Evolutionary conservation across 495 filamentous ascomycete genomes (phyloP), one percentile per base, ranked within the genome.

Genomic region (Xylaria bambusicola): DNA sequence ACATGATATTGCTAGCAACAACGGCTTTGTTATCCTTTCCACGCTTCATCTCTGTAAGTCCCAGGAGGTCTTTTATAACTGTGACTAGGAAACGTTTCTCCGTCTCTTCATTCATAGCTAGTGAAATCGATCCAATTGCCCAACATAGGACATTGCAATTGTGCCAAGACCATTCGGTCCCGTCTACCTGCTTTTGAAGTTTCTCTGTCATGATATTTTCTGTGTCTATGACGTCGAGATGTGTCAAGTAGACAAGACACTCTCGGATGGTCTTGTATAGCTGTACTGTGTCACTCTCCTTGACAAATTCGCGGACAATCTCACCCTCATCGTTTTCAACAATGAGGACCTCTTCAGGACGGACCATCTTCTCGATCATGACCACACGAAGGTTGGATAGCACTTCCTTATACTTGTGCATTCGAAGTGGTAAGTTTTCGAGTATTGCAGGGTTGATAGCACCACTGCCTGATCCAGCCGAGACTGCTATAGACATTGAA

Each of bases 351-450:
- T 98, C 95, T 75, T 99, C 94, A 6, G 94, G 94, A 35, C 91
- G 81, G 26, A 98, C 94, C 94, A 99, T 98, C 76, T 97, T 96
- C 78, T 99, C 94, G 62, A 99, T 97, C 94, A 99, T 99, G 41
- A 99, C 94, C 40, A 91, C 88, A 57, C 94, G 87, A 46, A 99
- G 81, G 69, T 96, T 97, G 8, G 93, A 92, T 18, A 99, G 78
- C 13, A 99, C 88, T 65, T 96, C 91, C 60, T 86, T 86, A 71
- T 98, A 99, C 73, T 96, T 96, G 79, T 99, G 93, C 78, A 98
- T 98, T 31, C 95, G 86, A 21, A 99, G 81, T 20, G 95, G 92
- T 66, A 93, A 95, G 71, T 89, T 93, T 61, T 83, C 85, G 49
- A 98, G 80, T 10, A 93, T 77, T 38, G 75, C 84, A 1, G 94